Evolutionary conservation across 768 basidiomycete genomes (phyloP).

Genomic region (Mycena rebaudengoi): DNA sequence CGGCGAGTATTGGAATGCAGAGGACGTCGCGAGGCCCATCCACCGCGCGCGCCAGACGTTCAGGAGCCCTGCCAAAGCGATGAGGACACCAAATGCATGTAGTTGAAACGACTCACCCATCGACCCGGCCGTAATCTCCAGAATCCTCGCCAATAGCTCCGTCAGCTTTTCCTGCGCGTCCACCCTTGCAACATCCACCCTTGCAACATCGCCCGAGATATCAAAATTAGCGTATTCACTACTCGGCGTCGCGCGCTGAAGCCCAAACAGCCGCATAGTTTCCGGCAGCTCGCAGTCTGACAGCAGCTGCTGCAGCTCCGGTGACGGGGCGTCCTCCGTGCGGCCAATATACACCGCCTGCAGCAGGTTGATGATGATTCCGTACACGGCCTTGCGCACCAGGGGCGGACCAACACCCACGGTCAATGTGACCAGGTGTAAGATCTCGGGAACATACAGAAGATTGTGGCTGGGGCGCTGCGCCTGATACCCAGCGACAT

Average conservation of each 20-base stretch:
- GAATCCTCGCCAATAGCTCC: constrained; percentile 65
- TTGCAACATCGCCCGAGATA: constrained; percentile 59
- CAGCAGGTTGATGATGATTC: constrained; percentile 81
- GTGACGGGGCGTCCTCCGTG: constrained; percentile 65
- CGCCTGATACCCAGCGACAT: constrained; percentile 75
- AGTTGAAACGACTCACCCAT: constrained; percentile 58
- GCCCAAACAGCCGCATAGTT: constrained; percentile 76
- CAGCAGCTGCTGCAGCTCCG: constrained; percentile 70
- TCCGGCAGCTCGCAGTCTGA: constrained; percentile 65
- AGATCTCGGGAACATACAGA: constrained; percentile 83
- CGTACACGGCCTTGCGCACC: constrained; percentile 84
- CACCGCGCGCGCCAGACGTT: constrained; percentile 94
- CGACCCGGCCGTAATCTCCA: constrained; percentile 72
- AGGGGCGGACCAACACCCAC: constrained; percentile 77
- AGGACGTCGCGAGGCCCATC: constrained; percentile 90
- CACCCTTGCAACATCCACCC: constrained; percentile 67
- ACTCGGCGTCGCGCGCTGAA: constrained; percentile 65
- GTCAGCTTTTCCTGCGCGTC: constrained; percentile 75
- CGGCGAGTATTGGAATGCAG: constrained; percentile 90
- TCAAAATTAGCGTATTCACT: constrained; percentile 75
- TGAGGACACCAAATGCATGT: neutral
- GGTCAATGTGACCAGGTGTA: constrained; percentile 82
- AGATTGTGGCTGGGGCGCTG: constrained; percentile 72
- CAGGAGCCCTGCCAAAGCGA: constrained; percentile 60
- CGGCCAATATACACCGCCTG: constrained; percentile 75